These are phyloP conservation scores for Pezicula rhizophila DNA, from an alignment of 2,329 filamentous ascomycete species.

Conservation along the genomic window DNA sequence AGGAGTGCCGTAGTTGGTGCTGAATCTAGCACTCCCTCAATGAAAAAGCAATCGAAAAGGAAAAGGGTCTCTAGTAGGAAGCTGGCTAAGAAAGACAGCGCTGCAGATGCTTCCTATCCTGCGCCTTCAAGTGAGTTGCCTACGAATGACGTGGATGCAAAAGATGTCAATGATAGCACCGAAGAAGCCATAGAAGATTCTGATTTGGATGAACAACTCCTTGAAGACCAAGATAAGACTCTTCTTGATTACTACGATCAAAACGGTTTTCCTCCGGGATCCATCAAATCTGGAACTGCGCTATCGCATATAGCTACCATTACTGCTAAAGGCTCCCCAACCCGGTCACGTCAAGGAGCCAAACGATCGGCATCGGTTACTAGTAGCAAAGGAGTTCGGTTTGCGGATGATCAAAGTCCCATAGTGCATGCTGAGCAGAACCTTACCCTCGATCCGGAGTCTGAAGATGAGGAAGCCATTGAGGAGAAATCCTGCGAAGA, in stretches of 20 bases:
- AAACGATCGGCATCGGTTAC: conserved; percentile 13
- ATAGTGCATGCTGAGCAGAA: conserved; percentile 3
- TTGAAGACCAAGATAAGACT: conserved; percentile 22
- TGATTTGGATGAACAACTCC: conserved; percentile 8
- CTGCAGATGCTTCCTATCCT: no score
- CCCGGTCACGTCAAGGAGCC: conserved; percentile 1
- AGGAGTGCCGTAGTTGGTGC: conserved; percentile 17
- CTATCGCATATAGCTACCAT: conserved; percentile 21
- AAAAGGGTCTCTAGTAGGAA: neutral
- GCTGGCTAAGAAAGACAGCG: no score
- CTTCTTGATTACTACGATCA: conserved; percentile 25
- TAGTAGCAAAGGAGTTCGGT: conserved; percentile 22
- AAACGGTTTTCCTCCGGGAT: conserved; percentile 25
- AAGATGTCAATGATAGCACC: neutral
- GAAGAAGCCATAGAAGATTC: neutral
- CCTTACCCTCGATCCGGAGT: no score
- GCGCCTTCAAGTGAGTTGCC: no score
- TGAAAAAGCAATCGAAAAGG: conserved; percentile 7
- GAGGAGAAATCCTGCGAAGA: conserved; percentile 3
- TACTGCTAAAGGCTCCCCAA: conserved; percentile 13
- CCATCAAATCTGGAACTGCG: conserved; percentile 23
- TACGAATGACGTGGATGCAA: no score
- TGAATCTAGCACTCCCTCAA: neutral
- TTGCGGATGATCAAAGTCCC: conserved; percentile 9
- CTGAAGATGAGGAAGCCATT: no score